phyloP scores from a whole-genome alignment of 345 rosid genomes.

The Gynandropsis gynandra region DNA sequence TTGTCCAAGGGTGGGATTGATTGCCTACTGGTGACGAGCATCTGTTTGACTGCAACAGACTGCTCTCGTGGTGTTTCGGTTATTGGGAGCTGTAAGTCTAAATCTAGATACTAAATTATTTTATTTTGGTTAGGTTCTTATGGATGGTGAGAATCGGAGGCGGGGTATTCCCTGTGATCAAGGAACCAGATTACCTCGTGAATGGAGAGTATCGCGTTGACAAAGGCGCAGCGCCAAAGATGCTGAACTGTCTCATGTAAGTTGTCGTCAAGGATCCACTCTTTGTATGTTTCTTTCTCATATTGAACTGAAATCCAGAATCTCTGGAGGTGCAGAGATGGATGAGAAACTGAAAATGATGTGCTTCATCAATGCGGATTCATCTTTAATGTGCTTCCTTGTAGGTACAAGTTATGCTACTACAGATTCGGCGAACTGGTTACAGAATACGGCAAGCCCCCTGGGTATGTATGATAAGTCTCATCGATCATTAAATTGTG shows the following conservation, averaged over 20 bases:
- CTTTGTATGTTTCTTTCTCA: neutral
- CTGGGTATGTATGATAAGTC: slow-evolving; percentile 58
- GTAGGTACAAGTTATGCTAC: slow-evolving; percentile 90
- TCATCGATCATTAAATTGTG: neutral
- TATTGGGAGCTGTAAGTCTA: too few species aligned
- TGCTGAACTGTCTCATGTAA: slow-evolving; percentile 99
- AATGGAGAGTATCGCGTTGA: slow-evolving; percentile 98
- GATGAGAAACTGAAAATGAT: neutral
- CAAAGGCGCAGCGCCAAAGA: slow-evolving; percentile 96
- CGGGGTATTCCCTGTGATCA: slow-evolving; percentile 93
- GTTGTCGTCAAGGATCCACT: slow-evolving; percentile 20
- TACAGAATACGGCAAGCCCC: slow-evolving; percentile 87
- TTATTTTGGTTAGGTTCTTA: slow-evolving; percentile 54
- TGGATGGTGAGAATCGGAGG: slow-evolving; percentile 99
- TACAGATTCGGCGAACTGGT: slow-evolving; percentile 94
- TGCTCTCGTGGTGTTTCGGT: neutral
- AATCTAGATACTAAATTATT: slow-evolving; percentile 2
- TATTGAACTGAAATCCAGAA: neutral
- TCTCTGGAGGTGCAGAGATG: neutral
- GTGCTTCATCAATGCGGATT: neutral
- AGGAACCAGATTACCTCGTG: slow-evolving; percentile 95
- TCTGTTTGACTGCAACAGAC: neutral
- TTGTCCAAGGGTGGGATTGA: neutral
- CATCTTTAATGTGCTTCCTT: slow-evolving; percentile 14
- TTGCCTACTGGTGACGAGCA: neutral